Evolutionary conservation across 768 basidiomycete species (phyloP).

Genomic region (Tephrocybe sp.): DNA sequence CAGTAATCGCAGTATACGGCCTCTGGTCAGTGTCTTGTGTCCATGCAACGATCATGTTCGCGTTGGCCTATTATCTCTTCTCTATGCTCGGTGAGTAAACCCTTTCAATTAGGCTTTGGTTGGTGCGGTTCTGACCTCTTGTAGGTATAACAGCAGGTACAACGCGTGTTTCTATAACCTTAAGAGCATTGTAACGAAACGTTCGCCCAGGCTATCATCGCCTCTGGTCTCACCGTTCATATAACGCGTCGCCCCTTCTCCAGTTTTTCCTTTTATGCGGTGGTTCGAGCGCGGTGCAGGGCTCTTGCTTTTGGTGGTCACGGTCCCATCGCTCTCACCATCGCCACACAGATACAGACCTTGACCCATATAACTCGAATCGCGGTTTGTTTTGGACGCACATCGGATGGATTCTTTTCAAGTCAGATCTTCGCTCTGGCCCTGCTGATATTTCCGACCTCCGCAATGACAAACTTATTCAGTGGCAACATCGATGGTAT

Average conservation of each 20-base stretch:
- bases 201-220: constrained; percentile 65
- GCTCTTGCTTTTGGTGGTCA: constrained; percentile 87
- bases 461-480: constrained; percentile 62
- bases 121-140: constrained; percentile 12
- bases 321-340: constrained; percentile 82
- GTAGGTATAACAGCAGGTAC: constrained; percentile 49
- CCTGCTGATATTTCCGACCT: constrained; percentile 72
- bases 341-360: constrained; percentile 81
- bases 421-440: constrained; percentile 69
- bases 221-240: constrained; percentile 83
- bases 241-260: constrained; percentile 70
- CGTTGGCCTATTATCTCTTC: constrained; percentile 73
- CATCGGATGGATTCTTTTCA: constrained; percentile 82
- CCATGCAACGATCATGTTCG: constrained; percentile 56
- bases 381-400: constrained; percentile 80
- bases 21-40: constrained; percentile 43
- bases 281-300: constrained; percentile 82
- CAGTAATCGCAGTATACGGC: constrained; percentile 70
- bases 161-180: constrained; percentile 26
- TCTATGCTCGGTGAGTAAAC: constrained; percentile 72
- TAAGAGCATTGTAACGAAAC: not conserved
- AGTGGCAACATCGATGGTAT: constrained; percentile 79
- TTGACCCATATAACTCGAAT: constrained; percentile 81
- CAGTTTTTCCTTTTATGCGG: constrained; percentile 69
- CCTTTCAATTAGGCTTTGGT: constrained; percentile 13